These are phyloP conservation scores for Amphirosellinia nigrospora DNA, from an alignment of 495 filamentous ascomycete genomes.

Conservation along the genomic window DNA sequence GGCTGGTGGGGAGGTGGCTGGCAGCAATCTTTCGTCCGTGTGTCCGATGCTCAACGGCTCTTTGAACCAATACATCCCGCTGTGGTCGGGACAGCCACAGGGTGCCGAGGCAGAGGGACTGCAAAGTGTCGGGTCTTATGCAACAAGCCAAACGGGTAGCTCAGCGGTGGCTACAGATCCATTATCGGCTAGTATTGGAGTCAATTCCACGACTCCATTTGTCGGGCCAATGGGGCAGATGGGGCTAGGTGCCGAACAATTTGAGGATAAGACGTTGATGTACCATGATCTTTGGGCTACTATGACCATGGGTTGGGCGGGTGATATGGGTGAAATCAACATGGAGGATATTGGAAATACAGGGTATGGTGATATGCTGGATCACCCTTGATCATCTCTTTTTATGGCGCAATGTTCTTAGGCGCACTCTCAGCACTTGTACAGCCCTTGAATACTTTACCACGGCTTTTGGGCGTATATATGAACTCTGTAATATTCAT, in stretches of 20 bases:
- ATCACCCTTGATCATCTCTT: slow-evolving; percentile 9
- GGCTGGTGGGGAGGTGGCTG: neutral
- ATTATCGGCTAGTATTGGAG: neutral
- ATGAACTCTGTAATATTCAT: slow-evolving; percentile 8
- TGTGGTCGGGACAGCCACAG: slow-evolving; percentile 51
- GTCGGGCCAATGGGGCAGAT: slow-evolving; percentile 11
- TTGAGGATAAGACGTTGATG: slow-evolving; percentile 24
- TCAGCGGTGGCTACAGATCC: slow-evolving; percentile 6
- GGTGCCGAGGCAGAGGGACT: no score
- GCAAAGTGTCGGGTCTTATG: slow-evolving; percentile 25
- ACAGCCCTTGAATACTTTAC: neutral
- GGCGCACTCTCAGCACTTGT: neutral
- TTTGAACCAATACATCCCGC: slow-evolving; percentile 45
- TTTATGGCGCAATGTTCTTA: neutral
- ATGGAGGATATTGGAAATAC: slow-evolving; percentile 20
- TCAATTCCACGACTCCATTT: slow-evolving; percentile 10
- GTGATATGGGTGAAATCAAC: slow-evolving; percentile 25
- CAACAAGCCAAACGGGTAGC: slow-evolving; percentile 22
- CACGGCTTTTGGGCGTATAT: slow-evolving; percentile 14
- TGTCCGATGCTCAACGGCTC: slow-evolving; percentile 57
- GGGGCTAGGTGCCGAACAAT: neutral
- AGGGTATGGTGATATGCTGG: slow-evolving; percentile 10
- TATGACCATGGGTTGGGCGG: slow-evolving; percentile 44
- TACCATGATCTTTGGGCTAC: slow-evolving; percentile 46
- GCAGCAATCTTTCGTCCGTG: slow-evolving; percentile 18